Percentiles rank a stretch among this genome's conserved stretches.
phyloP scores from a whole-genome alignment of 2,329 filamentous ascomycete species.

The Xylariaceae sp. region DNA sequence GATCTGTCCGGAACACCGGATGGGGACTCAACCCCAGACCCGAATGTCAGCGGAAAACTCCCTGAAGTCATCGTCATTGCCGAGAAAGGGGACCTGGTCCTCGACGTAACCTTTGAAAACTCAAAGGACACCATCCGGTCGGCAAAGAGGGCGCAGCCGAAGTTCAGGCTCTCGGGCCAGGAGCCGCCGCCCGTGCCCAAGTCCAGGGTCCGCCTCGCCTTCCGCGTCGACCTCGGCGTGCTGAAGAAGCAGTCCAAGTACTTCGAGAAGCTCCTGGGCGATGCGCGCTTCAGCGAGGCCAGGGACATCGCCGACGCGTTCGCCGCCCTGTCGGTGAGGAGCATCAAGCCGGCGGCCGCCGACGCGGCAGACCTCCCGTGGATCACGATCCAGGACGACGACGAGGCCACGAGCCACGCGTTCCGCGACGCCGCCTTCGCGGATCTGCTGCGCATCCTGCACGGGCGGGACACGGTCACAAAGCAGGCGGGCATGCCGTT shows the following conservation, averaged over 20 bases:
- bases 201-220: constrained; percentile 37
- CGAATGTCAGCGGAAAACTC: constrained; percentile 11
- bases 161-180: constrained; percentile 13
- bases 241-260: constrained; percentile 60
- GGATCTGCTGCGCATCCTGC: constrained; percentile 61
- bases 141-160: constrained; percentile 32
- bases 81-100: constrained; percentile 53
- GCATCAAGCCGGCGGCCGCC: constrained; percentile 41
- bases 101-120: constrained; percentile 59
- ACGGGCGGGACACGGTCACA: constrained; percentile 38
- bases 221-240: constrained; percentile 50
- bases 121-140: constrained; percentile 42
- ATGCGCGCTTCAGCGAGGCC: constrained; percentile 57
- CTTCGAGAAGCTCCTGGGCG: constrained; percentile 59
- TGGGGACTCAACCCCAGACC: constrained; percentile 12
- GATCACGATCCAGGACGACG: constrained; percentile 59
- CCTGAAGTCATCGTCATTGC: constrained; percentile 43
- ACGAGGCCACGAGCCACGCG: constrained; percentile 55
- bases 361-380: constrained; percentile 49
- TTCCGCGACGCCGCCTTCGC: constrained; percentile 55
- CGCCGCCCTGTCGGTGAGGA: constrained; percentile 37
- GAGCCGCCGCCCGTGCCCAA: constrained; percentile 25
- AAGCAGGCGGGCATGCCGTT: constrained; percentile 49
- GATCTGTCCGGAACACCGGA: constrained; percentile 15
- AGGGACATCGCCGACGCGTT: constrained; percentile 45